Evolutionary conservation across 805 yeast species (phyloP), one percentile per base, ranked within the genome.

Genomic region (Yarrowia hollandica): DNA sequence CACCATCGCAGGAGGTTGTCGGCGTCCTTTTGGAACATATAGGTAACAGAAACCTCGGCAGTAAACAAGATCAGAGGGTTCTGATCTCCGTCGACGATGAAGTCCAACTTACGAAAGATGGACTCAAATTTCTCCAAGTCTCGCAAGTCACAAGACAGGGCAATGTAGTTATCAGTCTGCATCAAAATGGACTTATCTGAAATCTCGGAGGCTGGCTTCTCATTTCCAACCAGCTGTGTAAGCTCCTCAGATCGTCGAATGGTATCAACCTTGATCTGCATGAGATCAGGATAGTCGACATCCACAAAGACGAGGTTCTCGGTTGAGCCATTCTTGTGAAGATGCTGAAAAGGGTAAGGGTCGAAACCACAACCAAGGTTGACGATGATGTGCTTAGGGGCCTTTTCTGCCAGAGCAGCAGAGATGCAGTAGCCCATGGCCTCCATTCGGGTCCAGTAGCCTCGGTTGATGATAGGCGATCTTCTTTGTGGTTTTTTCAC

Each of bases 41-140:
- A 88, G 0, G 92, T 90, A 59, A 88, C 71, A 0, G 95, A 87
- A 4, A 88, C 95, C 68, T 88, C 96, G 0, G 95, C 92, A 35
- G 89, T 77, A 66, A 85, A 88, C 2, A 88, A 75, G 44, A 66
- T 60, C 14, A 62, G 50, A 14, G 64, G 37, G n/a, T 60, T 54
- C 7, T 61, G 6, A 57, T 52, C 19, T 59, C 55, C 30, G 10
- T 55, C 50, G 7, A 39, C 30, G 15, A 55, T 41, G 19, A 26
- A 26, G 26, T 35, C 44, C 28, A 37, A 35, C 3, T 55, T 35
- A 16, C 58, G 58, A 18, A 52, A 52, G 6, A 35, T 35, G 26
- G 44, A 52, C 38, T 55, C 59, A 10, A 68, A 62, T 16, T 70
- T 62, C 61, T 79, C 84, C 5, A 77, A 64, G 0, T 64, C 64